Evolutionary conservation across 2,329 filamentous ascomycete species (phyloP).

Genomic region (Fusarium verticillioides): DNA sequence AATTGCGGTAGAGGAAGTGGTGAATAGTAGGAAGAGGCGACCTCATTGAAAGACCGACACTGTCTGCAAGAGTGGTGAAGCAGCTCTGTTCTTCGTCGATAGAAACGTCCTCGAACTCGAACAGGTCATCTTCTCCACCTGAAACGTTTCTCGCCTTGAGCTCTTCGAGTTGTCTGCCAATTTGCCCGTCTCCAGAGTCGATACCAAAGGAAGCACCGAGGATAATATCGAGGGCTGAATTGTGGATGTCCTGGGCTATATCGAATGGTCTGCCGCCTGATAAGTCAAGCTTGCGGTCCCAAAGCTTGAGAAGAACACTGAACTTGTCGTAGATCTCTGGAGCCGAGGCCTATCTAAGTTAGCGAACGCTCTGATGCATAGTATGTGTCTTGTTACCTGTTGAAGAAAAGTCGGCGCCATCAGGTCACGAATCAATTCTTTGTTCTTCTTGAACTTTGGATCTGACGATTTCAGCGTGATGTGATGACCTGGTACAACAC

Average conservation of each 20-base stretch:
- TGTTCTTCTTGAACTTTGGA: constrained; percentile 35
- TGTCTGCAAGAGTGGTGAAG: constrained; percentile 20
- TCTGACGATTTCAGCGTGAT: constrained; percentile 13
- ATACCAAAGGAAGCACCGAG: constrained; percentile 45
- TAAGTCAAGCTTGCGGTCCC: constrained; percentile 44
- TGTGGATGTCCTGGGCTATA: constrained; percentile 44
- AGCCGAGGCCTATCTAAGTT: constrained; percentile 41
- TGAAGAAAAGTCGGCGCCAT: constrained; percentile 31
- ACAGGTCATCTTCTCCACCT: constrained; percentile 12
- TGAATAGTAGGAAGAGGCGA: constrained; percentile 14
- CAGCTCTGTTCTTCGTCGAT: constrained; percentile 10
- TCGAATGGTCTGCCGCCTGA: constrained; percentile 47
- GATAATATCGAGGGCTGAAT: constrained; percentile 48
- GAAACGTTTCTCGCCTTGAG: not conserved
- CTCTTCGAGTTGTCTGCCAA: constrained; percentile 9
- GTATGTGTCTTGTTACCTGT: not conserved
- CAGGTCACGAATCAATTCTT: constrained; percentile 33
- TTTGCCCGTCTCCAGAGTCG: constrained; percentile 3
- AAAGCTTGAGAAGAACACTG: constrained; percentile 46
- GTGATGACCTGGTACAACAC: constrained; percentile 4
- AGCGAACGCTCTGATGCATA: not conserved
- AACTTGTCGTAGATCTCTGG: constrained; percentile 48
- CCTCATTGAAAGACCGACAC: constrained; percentile 2
- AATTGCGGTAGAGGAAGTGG: constrained; percentile 29
- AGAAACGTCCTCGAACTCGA: constrained; percentile 21